These are phyloP conservation scores for Aspergillus versicolor DNA, from an alignment of 2,329 filamentous ascomycete species.

Conservation along the genomic window DNA sequence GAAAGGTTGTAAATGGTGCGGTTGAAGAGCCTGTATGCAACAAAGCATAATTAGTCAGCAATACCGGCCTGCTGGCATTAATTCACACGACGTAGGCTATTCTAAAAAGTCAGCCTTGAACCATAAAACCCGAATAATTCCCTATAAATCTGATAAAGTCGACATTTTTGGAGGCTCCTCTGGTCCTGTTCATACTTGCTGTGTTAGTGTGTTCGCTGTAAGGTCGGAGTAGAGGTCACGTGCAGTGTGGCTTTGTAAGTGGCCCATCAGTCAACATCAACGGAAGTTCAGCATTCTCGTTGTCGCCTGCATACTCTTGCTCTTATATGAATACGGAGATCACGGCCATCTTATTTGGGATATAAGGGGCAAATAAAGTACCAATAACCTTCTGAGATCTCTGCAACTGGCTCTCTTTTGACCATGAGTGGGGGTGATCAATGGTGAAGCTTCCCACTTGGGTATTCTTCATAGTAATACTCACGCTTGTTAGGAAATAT, in stretches of 20 bases:
- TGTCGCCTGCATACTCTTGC: not conserved
- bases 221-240: constrained; percentile 25
- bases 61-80: not conserved
- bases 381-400: not conserved
- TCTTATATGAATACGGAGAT: not conserved
- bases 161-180: too few species aligned
- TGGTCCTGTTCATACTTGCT: not conserved
- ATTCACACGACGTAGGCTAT: not conserved
- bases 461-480: not conserved
- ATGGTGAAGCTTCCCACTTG: constrained; percentile 13
- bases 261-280: constrained; percentile 12
- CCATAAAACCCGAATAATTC: not conserved
- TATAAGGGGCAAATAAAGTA: not conserved
- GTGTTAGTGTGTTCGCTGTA: not conserved
- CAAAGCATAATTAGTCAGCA: constrained; percentile 2
- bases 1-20: constrained; percentile 7
- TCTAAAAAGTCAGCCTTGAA: not conserved
- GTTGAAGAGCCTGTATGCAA: constrained; percentile 19
- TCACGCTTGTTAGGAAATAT: constrained; percentile 64
- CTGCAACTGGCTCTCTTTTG: constrained; percentile 1
- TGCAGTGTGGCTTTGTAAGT: constrained; percentile 21
- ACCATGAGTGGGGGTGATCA: constrained; percentile 19
- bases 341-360: not conserved
- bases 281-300: not conserved
- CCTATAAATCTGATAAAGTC: too few species aligned